Percentiles rank a stretch among this genome's conserved stretches.
Evolutionary conservation across 176 grass and related monocot genomes (phyloP).

Genomic region (Eragrostis nindensis): DNA sequence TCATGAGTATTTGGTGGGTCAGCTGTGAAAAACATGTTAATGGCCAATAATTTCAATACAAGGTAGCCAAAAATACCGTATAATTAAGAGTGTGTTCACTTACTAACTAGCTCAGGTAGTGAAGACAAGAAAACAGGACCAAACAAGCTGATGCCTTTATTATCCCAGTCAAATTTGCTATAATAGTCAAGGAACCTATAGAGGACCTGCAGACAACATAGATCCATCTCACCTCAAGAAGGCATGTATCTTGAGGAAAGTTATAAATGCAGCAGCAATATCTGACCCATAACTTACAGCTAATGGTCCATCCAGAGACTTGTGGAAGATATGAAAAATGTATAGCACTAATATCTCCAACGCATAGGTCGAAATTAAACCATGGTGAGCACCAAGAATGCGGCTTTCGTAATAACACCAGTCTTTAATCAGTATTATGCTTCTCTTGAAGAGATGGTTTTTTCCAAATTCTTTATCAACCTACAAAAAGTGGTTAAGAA

Average conservation of each 20-base stretch:
- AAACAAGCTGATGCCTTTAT: slow-evolving; percentile 70
- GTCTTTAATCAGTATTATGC: slow-evolving; percentile 91
- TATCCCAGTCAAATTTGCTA: slow-evolving; percentile 97
- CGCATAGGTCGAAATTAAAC: slow-evolving; percentile 92
- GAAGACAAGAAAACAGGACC: slow-evolving; percentile 77
- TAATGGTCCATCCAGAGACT: slow-evolving; percentile 69
- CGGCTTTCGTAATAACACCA: slow-evolving; percentile 99
- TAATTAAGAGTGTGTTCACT: slow-evolving; percentile 39
- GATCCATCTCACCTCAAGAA: slow-evolving; percentile 29
- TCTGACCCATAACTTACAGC: slow-evolving; percentile 53
- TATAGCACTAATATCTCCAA: slow-evolving; percentile 87
- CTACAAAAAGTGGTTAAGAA: slow-evolving; percentile 52
- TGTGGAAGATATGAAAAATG: slow-evolving; percentile 81
- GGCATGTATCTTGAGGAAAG: slow-evolving; percentile 24
- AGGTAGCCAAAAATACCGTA: slow-evolving; percentile 16
- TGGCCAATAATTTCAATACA: slow-evolving; percentile 32
- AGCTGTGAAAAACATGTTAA: slow-evolving; percentile 50
- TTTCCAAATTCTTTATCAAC: slow-evolving; percentile 79
- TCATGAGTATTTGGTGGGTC: slow-evolving; percentile 50
- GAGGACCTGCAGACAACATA: slow-evolving; percentile 67
- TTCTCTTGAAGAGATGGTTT: slow-evolving; percentile 77
- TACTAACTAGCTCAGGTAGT: slow-evolving; percentile 82
- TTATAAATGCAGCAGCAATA: not conserved
- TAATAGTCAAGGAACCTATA: slow-evolving; percentile 94
- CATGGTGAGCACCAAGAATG: slow-evolving; percentile 96